These are phyloP conservation scores for Agrostemma githago DNA, from an alignment of 148 eudicot species.

Conservation along the genomic window DNA sequence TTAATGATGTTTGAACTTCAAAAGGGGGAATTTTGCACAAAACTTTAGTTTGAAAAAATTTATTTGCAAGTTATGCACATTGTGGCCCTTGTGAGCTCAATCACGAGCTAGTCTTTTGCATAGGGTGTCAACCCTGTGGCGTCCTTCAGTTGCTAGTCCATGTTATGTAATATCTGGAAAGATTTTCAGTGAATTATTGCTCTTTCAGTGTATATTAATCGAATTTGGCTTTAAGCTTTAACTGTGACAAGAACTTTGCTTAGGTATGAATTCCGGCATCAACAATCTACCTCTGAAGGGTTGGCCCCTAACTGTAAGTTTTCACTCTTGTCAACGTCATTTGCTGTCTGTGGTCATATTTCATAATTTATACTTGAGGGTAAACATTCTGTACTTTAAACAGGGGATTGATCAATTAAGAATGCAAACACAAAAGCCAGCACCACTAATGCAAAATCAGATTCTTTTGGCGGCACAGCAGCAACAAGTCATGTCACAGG, in stretches of 20 bases:
- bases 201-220: background rate
- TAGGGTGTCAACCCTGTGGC: background rate
- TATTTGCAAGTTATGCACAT: too few species aligned
- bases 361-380: constrained; percentile 9
- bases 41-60: too few species aligned
- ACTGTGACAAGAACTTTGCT: constrained; percentile 6
- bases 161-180: background rate
- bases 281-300: constrained; percentile 92
- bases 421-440: constrained; percentile 75
- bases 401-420: constrained; percentile 90
- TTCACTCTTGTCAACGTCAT: constrained; percentile 4
- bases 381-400: constrained; percentile 5
- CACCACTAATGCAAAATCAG: constrained; percentile 63
- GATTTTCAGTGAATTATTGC: background rate
- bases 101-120: background rate
- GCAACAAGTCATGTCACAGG: constrained; percentile 79
- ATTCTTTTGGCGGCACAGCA: constrained; percentile 78
- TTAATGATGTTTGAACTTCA: too few species aligned
- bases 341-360: background rate
- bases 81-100: background rate
- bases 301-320: constrained; percentile 94
- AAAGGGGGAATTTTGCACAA: too few species aligned
- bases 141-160: background rate
- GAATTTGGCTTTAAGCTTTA: background rate
- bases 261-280: constrained; percentile 68